phyloP scores from a whole-genome alignment of 345 rosid species.

The Pseudoturritis turrita region DNA sequence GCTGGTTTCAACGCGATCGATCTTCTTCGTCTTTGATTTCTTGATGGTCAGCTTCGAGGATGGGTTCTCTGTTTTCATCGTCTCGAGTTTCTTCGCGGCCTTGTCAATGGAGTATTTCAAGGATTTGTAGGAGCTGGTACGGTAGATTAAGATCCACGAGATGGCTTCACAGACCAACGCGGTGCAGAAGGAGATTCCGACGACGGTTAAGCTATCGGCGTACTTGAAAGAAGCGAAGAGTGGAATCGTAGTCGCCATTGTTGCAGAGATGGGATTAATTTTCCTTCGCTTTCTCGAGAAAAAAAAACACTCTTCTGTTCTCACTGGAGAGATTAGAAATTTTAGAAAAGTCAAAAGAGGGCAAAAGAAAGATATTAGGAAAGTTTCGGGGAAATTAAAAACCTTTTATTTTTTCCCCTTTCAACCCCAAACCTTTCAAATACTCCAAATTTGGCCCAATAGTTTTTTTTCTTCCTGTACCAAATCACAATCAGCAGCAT shows the following conservation, averaged over 20 bases:
- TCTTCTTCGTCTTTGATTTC: constrained; percentile 90
- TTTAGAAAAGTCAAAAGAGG: constrained; percentile 7
- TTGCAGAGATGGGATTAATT: neutral
- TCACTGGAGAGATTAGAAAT: constrained; percentile 4
- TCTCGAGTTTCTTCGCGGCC: constrained; percentile 93
- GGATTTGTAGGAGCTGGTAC: constrained; percentile 88
- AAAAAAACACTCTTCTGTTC: neutral
- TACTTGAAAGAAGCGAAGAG: constrained; percentile 59
- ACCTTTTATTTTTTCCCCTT: neutral
- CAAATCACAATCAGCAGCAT: neutral
- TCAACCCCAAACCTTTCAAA: neutral
- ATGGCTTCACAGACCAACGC: constrained; percentile 91
- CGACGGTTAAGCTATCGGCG: constrained; percentile 83
- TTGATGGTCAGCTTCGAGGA: constrained; percentile 45
- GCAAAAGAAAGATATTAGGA: neutral
- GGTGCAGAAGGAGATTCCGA: constrained; percentile 88
- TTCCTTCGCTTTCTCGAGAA: neutral
- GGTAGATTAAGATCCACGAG: constrained; percentile 95
- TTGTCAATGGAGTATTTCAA: constrained; percentile 92
- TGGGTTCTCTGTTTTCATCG: constrained; percentile 70
- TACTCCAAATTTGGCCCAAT: neutral
- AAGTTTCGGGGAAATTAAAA: neutral
- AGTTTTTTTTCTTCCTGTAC: neutral
- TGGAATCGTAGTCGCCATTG: constrained; percentile 42
- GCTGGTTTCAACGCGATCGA: constrained; percentile 92